These are phyloP conservation scores for Claviceps sorghi DNA, from an alignment of 2,329 filamentous ascomycete genomes.

Conservation along the genomic window DNA sequence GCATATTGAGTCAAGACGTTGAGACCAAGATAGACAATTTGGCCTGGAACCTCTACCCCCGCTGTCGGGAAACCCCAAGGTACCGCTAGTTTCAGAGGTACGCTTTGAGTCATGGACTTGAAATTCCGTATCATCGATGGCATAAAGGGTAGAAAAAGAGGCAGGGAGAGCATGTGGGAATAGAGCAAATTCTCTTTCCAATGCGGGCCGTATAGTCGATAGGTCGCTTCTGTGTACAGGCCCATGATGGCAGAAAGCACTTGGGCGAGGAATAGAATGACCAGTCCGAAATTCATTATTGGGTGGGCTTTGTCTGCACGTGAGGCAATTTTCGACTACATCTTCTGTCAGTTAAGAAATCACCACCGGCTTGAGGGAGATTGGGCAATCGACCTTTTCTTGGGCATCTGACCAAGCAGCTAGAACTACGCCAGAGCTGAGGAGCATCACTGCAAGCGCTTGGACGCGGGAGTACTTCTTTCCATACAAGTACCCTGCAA, in stretches of 20 bases:
- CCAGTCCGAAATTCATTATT: conserved; percentile 48
- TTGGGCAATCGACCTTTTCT: conserved; percentile 49
- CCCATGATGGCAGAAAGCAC: conserved; percentile 87
- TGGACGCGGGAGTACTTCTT: conserved; percentile 74
- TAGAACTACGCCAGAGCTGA: conserved; percentile 75
- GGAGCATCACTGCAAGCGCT: conserved; percentile 62
- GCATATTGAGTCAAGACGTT: conserved; percentile 86
- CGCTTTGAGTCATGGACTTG: conserved; percentile 44
- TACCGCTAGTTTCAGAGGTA: conserved; percentile 31
- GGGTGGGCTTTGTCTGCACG: conserved; percentile 10
- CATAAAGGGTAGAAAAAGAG: conserved; percentile 61
- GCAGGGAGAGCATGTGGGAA: conserved; percentile 61
- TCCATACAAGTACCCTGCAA: conserved; percentile 74
- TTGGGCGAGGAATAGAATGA: conserved; percentile 76
- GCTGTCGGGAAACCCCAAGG: conserved; percentile 8
- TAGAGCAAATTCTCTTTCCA: conserved; percentile 98
- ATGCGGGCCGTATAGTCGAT: conserved; percentile 69
- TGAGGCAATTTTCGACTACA: background rate
- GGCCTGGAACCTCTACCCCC: conserved; percentile 39
- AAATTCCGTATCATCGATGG: conserved; percentile 52
- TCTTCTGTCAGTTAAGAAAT: background rate
- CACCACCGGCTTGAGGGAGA: background rate
- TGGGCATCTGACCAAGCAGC: conserved; percentile 83
- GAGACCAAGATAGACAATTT: conserved; percentile 54
- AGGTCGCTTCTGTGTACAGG: conserved; percentile 84